Base-by-base conservation (phyloP, 192 early-diverging fungal species). In the Backusella sp. region DNA sequence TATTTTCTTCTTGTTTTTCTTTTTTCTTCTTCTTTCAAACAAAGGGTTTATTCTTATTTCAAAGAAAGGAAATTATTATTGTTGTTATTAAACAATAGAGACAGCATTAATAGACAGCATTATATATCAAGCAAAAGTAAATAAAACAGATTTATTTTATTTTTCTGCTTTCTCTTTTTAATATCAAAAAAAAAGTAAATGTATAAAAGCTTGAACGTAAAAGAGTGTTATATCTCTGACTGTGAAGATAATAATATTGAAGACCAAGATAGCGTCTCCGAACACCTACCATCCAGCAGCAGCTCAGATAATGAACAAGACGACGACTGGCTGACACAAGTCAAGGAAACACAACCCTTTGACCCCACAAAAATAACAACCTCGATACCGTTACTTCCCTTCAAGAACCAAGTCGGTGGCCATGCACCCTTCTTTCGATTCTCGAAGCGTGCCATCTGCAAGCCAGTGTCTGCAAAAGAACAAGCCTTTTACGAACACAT, bases 401-500 rank as follows among this genome's bases (percentile, higher is more conserved):
- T 92, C 81, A 87, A 83, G 21, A 92, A 95, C 79, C 92, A 94
- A 77, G 94, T 95, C 19, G 98, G 98, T 14, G 98, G 98, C 26
- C 98, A 99, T 80, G 95, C 97, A 6, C 91, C 95, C 6, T 94
- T 99, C 68, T 85, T 98, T 68, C 93, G 96, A 65, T 97, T 99
- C 81, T 97, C 96, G 4, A 95, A 97, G 80, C 92, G 92, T 80
- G 96, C 98, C 8, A 92, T 99, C 32, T 99, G 95, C 84, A 99
- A 99, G 80, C 96, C 96, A 17, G 88, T 97, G 65, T 91, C 94
- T 56, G 81, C 83, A 70, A 88, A 87, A 37, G 98, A 99, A 76
- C 90, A 91, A 42, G 81, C 85, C 21, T 97, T 98, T 79, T 99
- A 99, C 86, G 98, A 99, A 76, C 85, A 86, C 34, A 81, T 99